A percentile compares a stretch with the other conserved stretches of the same genome.
Evolutionary conservation across 2,329 filamentous ascomycete species (phyloP).

Genomic region (Ceratocystiopsis sp.): DNA sequence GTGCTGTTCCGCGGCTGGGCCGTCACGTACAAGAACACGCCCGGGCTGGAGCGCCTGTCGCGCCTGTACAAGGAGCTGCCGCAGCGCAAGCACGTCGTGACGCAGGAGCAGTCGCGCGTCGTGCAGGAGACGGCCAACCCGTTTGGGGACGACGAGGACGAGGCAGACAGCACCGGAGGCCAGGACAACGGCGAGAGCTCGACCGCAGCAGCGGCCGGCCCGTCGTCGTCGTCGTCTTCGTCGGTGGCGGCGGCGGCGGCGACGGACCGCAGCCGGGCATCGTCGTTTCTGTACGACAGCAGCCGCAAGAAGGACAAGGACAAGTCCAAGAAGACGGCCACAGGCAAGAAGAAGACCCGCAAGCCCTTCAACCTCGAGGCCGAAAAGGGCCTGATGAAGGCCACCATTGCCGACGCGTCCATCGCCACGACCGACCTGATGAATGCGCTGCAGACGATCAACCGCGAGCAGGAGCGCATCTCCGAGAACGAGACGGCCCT

Average conservation of each 20-base stretch:
- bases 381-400: constrained; percentile 75
- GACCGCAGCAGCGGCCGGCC: constrained; percentile 5
- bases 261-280: constrained; percentile 9
- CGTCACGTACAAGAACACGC: constrained; percentile 59
- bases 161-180: constrained; percentile 21
- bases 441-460: constrained; percentile 78
- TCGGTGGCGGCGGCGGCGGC: constrained; percentile 5
- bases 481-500: constrained; percentile 67
- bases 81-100: constrained; percentile 52
- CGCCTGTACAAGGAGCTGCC: constrained; percentile 57
- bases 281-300: constrained; percentile 5
- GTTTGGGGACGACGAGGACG: constrained; percentile 49
- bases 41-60: constrained; percentile 67
- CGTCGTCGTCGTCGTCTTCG: constrained; percentile 16
- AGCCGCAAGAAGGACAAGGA: constrained; percentile 28
- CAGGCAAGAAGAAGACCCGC: constrained; percentile 39
- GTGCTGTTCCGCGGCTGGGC: constrained; percentile 80
- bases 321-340: constrained; percentile 23
- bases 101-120: constrained; percentile 66
- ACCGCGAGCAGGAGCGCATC: constrained; percentile 73
- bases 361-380: constrained; percentile 67
- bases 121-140: constrained; percentile 65
- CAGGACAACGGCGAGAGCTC: background rate
- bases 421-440: constrained; percentile 81
- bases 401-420: constrained; percentile 74